Conservation (phyloP, 2,329 filamentous ascomycete genomes). For the Penicillium polonicum region DNA sequence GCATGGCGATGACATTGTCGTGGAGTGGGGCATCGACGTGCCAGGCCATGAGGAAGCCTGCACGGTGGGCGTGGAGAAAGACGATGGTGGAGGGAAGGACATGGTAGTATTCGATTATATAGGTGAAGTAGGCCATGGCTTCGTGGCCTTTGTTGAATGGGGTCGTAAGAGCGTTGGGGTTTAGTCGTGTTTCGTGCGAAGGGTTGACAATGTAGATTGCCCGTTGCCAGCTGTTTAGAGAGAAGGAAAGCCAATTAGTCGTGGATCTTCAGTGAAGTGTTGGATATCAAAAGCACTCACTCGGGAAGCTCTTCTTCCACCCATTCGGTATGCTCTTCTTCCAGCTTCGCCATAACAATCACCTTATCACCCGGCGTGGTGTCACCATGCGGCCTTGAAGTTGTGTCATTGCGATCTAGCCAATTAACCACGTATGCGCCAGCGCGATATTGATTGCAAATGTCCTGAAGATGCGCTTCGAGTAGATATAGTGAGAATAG, state of each 20-base stretch:
- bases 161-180: slow-evolving; percentile 29
- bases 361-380: slow-evolving; percentile 36
- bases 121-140: slow-evolving; percentile 49
- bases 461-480: slow-evolving; percentile 34
- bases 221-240: slow-evolving; percentile 42
- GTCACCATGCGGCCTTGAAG: slow-evolving; percentile 6
- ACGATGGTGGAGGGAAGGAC: slow-evolving; percentile 53
- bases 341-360: slow-evolving; percentile 47
- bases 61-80: slow-evolving; percentile 59
- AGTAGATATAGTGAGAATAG: slow-evolving; percentile 33
- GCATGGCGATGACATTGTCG: slow-evolving; percentile 55
- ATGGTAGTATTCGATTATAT: slow-evolving; percentile 49
- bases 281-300: slow-evolving; percentile 29
- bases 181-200: slow-evolving; percentile 22
- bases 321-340: slow-evolving; percentile 48
- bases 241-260: slow-evolving; percentile 1
- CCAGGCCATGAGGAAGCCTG: slow-evolving; percentile 49
- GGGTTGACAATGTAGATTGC: slow-evolving; percentile 48
- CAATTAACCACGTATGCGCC: slow-evolving; percentile 37
- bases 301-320: slow-evolving; percentile 47
- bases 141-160: slow-evolving; percentile 48
- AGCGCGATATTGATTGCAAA: slow-evolving; percentile 38
- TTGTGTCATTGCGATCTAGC: slow-evolving; percentile 22
- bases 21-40: slow-evolving; percentile 59
- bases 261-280: not conserved